Evolutionary conservation across 495 filamentous ascomycete species (phyloP).

Genomic region (Penicillium bialowiezense): DNA sequence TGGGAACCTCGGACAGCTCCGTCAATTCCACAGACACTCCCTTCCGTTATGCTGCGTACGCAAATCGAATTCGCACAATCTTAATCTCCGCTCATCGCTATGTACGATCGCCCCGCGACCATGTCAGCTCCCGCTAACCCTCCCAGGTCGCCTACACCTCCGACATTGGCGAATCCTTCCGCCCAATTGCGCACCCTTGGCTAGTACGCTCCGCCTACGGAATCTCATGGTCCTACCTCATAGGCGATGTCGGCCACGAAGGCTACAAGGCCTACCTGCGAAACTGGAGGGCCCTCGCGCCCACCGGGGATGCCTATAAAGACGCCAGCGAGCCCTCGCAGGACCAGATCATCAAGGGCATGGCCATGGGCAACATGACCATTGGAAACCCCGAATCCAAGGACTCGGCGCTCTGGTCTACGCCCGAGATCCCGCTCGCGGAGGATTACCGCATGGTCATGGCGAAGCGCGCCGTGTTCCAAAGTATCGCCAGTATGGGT

Average conservation of each 20-base stretch:
- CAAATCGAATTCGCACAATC: conserved; percentile 80
- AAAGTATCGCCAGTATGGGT: conserved; percentile 88
- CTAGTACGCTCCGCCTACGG: conserved; percentile 82
- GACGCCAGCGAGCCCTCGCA: conserved; percentile 33
- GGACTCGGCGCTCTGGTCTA: conserved; percentile 32
- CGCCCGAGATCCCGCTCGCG: conserved; percentile 60
- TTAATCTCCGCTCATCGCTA: conserved; percentile 90
- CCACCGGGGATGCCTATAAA: conserved; percentile 41
- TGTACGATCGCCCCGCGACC: conserved; percentile 21
- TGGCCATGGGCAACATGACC: conserved; percentile 40
- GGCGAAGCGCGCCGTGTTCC: conserved; percentile 86
- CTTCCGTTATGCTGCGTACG: conserved; percentile 91
- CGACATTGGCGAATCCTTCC: conserved; percentile 95
- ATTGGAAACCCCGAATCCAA: conserved; percentile 12
- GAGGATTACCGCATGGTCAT: conserved; percentile 92
- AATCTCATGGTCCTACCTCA: conserved; percentile 86
- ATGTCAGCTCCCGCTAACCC: not conserved
- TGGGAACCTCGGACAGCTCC: conserved; percentile 48
- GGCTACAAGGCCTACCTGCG: conserved; percentile 91
- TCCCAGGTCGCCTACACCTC: conserved; percentile 78
- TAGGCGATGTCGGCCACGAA: conserved; percentile 88
- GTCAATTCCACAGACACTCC: conserved; percentile 79
- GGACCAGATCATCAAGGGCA: conserved; percentile 33
- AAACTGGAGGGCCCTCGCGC: conserved; percentile 59
- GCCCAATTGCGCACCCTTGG: conserved; percentile 83